Conservation (phyloP, 2,329 filamentous ascomycete species). For the Apiospora marii region DNA sequence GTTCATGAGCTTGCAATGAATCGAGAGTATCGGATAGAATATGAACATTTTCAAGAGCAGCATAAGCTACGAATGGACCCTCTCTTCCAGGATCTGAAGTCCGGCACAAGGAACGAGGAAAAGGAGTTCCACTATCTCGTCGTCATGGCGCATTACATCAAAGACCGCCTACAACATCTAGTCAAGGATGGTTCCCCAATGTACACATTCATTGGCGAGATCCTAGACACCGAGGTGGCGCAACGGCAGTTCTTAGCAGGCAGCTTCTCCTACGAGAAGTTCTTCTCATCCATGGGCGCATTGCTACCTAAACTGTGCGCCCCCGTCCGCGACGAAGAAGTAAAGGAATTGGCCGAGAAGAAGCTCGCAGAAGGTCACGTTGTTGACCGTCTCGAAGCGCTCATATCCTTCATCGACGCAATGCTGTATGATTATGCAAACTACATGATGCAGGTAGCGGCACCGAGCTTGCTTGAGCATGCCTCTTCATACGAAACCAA, state of each 20-base stretch:
- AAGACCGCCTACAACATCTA: conserved; percentile 75
- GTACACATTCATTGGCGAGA: conserved; percentile 77
- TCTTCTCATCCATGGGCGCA: conserved; percentile 78
- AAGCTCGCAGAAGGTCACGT: conserved; percentile 68
- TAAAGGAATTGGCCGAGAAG: conserved; percentile 72
- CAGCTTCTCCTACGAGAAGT: conserved; percentile 81
- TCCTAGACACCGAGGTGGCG: conserved; percentile 76
- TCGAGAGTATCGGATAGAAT: conserved; percentile 76
- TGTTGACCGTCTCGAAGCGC: conserved; percentile 77
- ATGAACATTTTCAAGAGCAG: conserved; percentile 65
- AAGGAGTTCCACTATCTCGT: conserved; percentile 74
- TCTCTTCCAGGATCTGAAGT: conserved; percentile 65
- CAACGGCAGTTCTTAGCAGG: conserved; percentile 73
- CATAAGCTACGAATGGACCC: conserved; percentile 57
- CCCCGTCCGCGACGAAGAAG: conserved; percentile 79
- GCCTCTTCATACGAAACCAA: conserved; percentile 78
- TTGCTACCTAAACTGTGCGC: conserved; percentile 83
- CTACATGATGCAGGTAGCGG: conserved; percentile 76
- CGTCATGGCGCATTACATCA: conserved; percentile 74
- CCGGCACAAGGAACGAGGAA: conserved; percentile 71
- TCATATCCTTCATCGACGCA: conserved; percentile 78
- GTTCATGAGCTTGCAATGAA: conserved; percentile 84
- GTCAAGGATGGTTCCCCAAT: conserved; percentile 76
- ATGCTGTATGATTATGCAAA: conserved; percentile 86
- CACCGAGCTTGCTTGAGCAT: conserved; percentile 75